Evolutionary conservation across 2,329 filamentous ascomycete genomes (phyloP).

Genomic region (Xylaria multiplex): DNA sequence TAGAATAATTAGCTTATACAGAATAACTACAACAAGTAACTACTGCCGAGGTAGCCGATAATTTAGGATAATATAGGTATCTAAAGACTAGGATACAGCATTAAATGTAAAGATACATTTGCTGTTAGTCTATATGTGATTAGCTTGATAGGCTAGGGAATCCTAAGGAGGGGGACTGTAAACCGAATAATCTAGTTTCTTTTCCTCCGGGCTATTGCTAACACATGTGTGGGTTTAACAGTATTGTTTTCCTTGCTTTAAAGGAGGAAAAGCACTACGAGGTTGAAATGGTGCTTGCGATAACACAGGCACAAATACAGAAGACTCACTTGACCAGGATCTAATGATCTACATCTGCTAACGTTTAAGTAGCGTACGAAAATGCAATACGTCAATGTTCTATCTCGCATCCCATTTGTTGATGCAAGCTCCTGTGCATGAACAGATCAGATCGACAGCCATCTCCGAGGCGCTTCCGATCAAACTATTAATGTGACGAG

Average conservation of each 20-base stretch:
- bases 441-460: not conserved
- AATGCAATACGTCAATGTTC: not conserved
- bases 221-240: not conserved
- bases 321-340: not conserved
- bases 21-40: not conserved
- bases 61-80: not conserved
- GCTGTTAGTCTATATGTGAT: not conserved
- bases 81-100: not conserved
- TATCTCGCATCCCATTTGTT: not conserved
- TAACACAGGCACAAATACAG: not conserved
- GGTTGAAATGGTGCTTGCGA: not conserved
- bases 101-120: not conserved
- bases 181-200: not conserved
- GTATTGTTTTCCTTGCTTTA: not conserved
- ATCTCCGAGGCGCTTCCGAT: too few species aligned
- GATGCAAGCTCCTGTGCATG: conserved; percentile 14
- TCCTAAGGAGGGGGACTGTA: not conserved
- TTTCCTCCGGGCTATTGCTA: not conserved
- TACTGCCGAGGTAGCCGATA: not conserved
- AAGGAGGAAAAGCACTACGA: not conserved
- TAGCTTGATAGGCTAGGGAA: not conserved
- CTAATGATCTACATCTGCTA: not conserved
- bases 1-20: not conserved
- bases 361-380: not conserved
- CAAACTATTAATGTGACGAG: not conserved